Base-by-base conservation (phyloP, 306 rosid genomes). In the Vigna angularis region DNA sequence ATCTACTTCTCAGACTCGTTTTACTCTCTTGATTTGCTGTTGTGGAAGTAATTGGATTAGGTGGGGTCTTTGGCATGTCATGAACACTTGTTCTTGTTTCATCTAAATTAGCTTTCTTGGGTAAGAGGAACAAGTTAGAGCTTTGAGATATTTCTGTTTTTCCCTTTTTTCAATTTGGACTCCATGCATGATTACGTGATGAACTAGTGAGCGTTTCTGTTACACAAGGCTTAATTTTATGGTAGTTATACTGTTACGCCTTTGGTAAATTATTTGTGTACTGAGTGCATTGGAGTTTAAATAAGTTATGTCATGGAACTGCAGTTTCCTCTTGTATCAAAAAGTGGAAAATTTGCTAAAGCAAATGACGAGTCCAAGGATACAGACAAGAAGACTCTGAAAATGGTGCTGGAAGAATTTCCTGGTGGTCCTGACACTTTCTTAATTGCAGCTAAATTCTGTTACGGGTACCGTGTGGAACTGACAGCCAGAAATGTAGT, bases 301-400 rank as follows among this genome's bases (percentile, higher is more conserved):
- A 47, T 81, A 62, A 70, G 80, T 79, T 76, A 44, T 76, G 38
- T 32, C 17, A 40, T 75, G 80, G 73, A 59, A 61, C 66, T 92
- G 86, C 98, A 95, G 97, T 95, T 95, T 86, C 97, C 98, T 82
- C 94, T 95, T 79, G 70, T 92, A 70, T 86, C 95, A 38, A 95
- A 86, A 85, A 90, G 93, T 79, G 96, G 98, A 59, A 95, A 89
- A 88, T 83, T 92, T 63, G 90, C 86, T 28, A 73, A 48, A 38
- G 75, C 79, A 45, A 71, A 82, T 59, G 98, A 94, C 79, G 92
- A 86, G 77, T 89, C 86, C 26, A 81, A 73, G 77, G 74, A 78
- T 50, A 75, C 80, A 8, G 9, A 52, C 24, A 74, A 72, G 81
- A 87, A 83, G 86, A 77, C 73, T 52, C 78, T 85, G 72, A 81